Evolutionary conservation across 169 alveolate species (phyloP).

Genomic region (Perkinsus marinus): DNA sequence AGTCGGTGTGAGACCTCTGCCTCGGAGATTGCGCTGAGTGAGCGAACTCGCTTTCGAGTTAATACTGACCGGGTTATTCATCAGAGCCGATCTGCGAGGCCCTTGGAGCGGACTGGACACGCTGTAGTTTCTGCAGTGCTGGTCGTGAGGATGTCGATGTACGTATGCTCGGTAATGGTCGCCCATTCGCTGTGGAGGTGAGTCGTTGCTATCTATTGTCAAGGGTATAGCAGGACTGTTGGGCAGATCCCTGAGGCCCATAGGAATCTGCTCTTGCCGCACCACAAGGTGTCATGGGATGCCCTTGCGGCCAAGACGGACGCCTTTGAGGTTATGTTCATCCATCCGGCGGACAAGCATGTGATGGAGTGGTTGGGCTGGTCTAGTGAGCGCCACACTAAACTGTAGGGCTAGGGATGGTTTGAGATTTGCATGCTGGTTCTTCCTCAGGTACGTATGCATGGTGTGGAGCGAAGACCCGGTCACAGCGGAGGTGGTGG

Average conservation of each 20-base stretch:
- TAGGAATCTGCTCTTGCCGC: conserved; percentile 8
- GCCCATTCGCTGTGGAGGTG: conserved; percentile 69
- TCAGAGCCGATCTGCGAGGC: conserved; percentile 11
- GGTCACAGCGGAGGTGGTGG: conserved; percentile 29
- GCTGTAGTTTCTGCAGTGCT: conserved; percentile 24
- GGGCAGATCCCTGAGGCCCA: not conserved
- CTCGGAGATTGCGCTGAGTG: not conserved
- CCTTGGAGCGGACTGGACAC: conserved; percentile 2
- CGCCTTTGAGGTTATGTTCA: not conserved
- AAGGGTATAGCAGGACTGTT: not conserved
- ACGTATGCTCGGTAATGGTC: conserved; percentile 69
- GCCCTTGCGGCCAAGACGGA: not conserved
- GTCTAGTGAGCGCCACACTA: not conserved
- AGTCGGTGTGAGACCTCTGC: conserved; percentile 21
- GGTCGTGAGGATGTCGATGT: conserved; percentile 76
- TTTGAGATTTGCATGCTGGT: too few species aligned
- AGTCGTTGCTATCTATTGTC: conserved; percentile 24
- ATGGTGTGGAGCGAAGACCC: conserved; percentile 38
- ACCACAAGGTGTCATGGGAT: not conserved
- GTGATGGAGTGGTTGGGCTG: not conserved
- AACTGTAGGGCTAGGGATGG: not conserved
- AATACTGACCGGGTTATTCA: not conserved
- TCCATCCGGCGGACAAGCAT: not conserved
- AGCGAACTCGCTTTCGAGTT: not conserved
- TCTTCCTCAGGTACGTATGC: conserved; percentile 27